Evolutionary conservation across 2,329 filamentous ascomycete genomes (phyloP).

Genomic region (Eurotiales sp.): DNA sequence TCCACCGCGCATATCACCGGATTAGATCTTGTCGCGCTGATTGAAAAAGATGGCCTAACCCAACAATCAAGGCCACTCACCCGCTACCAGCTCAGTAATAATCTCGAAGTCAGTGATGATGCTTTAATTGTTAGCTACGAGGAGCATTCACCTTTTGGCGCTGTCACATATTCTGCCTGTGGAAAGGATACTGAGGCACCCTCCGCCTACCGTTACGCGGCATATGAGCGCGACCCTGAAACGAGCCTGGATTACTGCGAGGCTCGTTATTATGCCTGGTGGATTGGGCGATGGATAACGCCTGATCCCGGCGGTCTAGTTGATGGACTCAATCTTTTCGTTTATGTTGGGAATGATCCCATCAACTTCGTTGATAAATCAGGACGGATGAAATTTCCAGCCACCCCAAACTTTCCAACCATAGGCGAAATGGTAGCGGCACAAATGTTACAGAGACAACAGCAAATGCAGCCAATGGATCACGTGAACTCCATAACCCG

Average conservation of each 20-base stretch:
- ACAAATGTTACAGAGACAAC: no score
- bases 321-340: slow-evolving; percentile 20
- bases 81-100: slow-evolving; percentile 6
- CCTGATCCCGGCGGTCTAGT: slow-evolving; percentile 21
- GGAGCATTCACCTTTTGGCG: slow-evolving; percentile 30
- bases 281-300: slow-evolving; percentile 24
- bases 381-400: no score
- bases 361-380: not conserved
- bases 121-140: slow-evolving; percentile 27
- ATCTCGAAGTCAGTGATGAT: slow-evolving; percentile 24
- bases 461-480: no score
- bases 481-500: no score
- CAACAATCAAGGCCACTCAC: not conserved
- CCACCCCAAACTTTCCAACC: no score
- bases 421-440: no score
- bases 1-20: not conserved
- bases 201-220: slow-evolving; percentile 23
- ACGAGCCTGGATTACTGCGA: slow-evolving; percentile 25
- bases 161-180: slow-evolving; percentile 14
- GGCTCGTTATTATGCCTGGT: slow-evolving; percentile 24
- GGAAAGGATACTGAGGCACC: slow-evolving; percentile 15
- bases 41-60: not conserved
- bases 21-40: not conserved
- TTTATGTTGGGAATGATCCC: slow-evolving; percentile 13
- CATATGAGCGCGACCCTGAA: slow-evolving; percentile 23